phyloP scores from a whole-genome alignment of 495 filamentous ascomycete genomes.

The Podospora pseudoanserina region DNA sequence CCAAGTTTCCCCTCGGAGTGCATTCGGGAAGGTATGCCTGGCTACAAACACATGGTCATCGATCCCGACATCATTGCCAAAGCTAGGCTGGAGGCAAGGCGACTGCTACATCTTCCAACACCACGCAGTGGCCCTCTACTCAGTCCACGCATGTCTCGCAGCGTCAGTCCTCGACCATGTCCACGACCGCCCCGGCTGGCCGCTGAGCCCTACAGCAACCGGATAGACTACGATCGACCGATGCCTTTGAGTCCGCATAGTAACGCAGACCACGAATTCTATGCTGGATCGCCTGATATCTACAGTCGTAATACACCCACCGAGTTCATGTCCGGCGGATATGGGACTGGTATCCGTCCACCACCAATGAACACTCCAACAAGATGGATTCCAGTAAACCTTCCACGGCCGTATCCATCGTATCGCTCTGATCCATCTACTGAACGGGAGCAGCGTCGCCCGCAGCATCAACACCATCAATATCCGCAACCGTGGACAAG shows the following conservation, averaged over 20 bases:
- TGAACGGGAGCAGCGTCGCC: neutral
- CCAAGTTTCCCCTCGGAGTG: slow-evolving; percentile 71
- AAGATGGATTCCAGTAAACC: slow-evolving; percentile 20
- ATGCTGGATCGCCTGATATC: slow-evolving; percentile 20
- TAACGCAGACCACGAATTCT: slow-evolving; percentile 40
- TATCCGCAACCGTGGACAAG: neutral
- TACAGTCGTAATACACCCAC: neutral
- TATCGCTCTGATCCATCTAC: neutral
- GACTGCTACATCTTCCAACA: slow-evolving; percentile 16
- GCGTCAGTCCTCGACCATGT: slow-evolving; percentile 17
- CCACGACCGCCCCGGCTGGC: slow-evolving; percentile 4
- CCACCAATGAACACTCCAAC: neutral
- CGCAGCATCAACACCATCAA: neutral
- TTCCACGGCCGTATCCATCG: neutral
- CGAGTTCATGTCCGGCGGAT: neutral
- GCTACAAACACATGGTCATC: slow-evolving; percentile 67
- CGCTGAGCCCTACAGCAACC: slow-evolving; percentile 11
- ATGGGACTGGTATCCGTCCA: neutral
- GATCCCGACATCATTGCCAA: slow-evolving; percentile 53
- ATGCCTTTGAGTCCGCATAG: slow-evolving; percentile 32
- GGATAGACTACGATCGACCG: slow-evolving; percentile 12
- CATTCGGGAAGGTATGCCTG: slow-evolving; percentile 51
- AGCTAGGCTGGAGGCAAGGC: slow-evolving; percentile 53
- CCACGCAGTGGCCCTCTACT: slow-evolving; percentile 3
- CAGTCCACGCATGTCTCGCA: slow-evolving; percentile 12